phyloP scores from a whole-genome alignment of 1,284 basidiomycete species.

The Ceraceosorus guamensis region DNA sequence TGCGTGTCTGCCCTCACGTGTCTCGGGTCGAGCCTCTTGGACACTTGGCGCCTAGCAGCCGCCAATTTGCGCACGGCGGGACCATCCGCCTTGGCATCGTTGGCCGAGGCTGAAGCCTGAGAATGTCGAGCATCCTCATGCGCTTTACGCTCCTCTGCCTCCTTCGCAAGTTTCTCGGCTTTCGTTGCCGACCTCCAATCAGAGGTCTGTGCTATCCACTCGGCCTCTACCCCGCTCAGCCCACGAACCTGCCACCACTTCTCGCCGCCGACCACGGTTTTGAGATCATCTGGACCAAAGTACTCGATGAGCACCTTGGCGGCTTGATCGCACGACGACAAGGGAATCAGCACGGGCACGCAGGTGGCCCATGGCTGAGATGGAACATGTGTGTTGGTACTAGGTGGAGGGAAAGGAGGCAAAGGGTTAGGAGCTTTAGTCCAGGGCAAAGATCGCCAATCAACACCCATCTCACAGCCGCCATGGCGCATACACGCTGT shows the following conservation, averaged over 20 bases:
- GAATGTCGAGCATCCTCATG: no score
- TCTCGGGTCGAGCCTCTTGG: no score
- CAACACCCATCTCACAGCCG: neutral
- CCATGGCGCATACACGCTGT: neutral
- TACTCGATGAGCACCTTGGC: constrained; percentile 69
- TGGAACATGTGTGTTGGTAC: constrained; percentile 70
- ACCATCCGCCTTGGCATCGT: constrained; percentile 9
- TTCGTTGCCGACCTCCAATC: constrained; percentile 50
- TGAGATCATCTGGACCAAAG: constrained; percentile 73
- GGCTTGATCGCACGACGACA: constrained; percentile 65
- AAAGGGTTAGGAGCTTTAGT: no score
- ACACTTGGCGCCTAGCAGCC: no score
- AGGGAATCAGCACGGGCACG: constrained; percentile 62
- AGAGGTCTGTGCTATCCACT: constrained; percentile 68
- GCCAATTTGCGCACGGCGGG: no score
- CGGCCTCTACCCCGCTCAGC: constrained; percentile 64
- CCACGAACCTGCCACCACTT: constrained; percentile 80
- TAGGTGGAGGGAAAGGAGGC: no score
- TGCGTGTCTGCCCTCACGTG: no score
- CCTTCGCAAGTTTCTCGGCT: constrained; percentile 21
- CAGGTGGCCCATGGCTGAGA: constrained; percentile 82
- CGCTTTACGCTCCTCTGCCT: no score
- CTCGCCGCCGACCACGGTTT: constrained; percentile 72
- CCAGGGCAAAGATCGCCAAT: no score
- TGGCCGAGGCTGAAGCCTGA: no score